Percentiles rank a stretch among this genome's conserved stretches.
Evolutionary conservation across 345 rosid genomes (phyloP).

Genomic region (Psidium guajava): DNA sequence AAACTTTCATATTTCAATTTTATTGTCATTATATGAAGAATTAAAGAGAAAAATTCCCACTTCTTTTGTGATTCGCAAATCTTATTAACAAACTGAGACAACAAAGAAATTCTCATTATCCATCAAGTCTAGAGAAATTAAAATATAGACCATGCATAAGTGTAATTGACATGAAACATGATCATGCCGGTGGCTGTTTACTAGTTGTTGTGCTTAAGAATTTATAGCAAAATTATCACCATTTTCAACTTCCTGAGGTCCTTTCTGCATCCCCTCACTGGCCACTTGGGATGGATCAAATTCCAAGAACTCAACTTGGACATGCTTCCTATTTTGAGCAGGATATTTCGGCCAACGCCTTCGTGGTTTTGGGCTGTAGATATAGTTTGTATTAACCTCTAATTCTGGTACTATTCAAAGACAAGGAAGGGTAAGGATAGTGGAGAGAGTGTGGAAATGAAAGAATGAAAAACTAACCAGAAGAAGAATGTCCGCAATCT

Average conservation of each 20-base stretch:
- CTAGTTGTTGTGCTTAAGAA: neutral
- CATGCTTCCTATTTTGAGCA: conserved; percentile 24
- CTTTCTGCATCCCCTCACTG: conserved; percentile 20
- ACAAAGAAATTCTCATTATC: neutral
- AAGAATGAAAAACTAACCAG: conserved; percentile 41
- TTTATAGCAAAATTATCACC: neutral
- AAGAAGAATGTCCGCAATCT: conserved; percentile 46
- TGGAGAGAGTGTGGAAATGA: neutral
- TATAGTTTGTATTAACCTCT: conserved; percentile 11
- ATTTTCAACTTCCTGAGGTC: conserved; percentile 2
- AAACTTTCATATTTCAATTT: neutral
- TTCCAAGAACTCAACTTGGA: conserved; percentile 41
- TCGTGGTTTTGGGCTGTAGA: conserved; percentile 51
- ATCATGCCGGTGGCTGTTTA: neutral
- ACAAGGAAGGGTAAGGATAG: neutral
- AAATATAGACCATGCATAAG: neutral
- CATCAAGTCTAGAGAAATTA: neutral
- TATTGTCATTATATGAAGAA: neutral
- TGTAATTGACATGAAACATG: neutral
- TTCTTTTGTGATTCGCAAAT: neutral
- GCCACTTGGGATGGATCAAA: conserved; percentile 43
- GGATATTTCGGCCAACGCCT: conserved; percentile 29
- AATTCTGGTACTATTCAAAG: neutral
- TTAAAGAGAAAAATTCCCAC: neutral
- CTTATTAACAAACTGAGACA: neutral